A percentile compares a stretch with the other conserved stretches of the same genome.
These are phyloP conservation scores for Craspedostauros australis DNA, from an alignment of 108 stramenopile species.

Conservation along the genomic window DNA sequence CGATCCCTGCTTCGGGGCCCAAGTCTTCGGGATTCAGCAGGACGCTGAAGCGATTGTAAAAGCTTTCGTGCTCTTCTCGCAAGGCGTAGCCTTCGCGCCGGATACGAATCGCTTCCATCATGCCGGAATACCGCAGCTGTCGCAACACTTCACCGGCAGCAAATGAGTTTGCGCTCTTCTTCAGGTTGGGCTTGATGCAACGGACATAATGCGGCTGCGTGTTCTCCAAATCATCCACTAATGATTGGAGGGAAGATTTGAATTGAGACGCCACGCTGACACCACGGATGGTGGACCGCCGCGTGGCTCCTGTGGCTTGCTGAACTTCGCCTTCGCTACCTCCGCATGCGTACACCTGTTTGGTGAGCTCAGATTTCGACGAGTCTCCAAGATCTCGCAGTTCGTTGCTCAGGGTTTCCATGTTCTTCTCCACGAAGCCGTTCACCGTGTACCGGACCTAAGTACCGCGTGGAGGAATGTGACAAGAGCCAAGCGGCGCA, in stretches of 20 bases:
- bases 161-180: slow-evolving; percentile 61
- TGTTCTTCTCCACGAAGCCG: slow-evolving; percentile 92
- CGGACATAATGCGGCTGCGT: slow-evolving; percentile 90
- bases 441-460: slow-evolving; percentile 74
- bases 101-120: slow-evolving; percentile 98
- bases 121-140: slow-evolving; percentile 96
- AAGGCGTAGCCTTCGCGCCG: slow-evolving; percentile 89
- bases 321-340: slow-evolving; percentile 2
- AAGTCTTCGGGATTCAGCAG: slow-evolving; percentile 55
- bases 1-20: slow-evolving; percentile 52
- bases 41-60: slow-evolving; percentile 76
- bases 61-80: slow-evolving; percentile 84
- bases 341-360: slow-evolving; percentile 35
- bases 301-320: slow-evolving; percentile 7
- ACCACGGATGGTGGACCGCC: slow-evolving; percentile 74
- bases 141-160: slow-evolving; percentile 73
- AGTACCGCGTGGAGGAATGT: too few relatives aligned
- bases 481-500: not conserved
- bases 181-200: slow-evolving; percentile 88
- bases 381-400: slow-evolving; percentile 66
- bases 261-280: slow-evolving; percentile 88
- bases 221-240: slow-evolving; percentile 75
- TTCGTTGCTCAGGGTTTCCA: slow-evolving; percentile 85
- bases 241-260: slow-evolving; percentile 64
- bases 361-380: slow-evolving; percentile 41